These are phyloP conservation scores for Mortierella sp. DNA, from an alignment of 371 early-diverging fungal genomes.

Conservation along the genomic window DNA sequence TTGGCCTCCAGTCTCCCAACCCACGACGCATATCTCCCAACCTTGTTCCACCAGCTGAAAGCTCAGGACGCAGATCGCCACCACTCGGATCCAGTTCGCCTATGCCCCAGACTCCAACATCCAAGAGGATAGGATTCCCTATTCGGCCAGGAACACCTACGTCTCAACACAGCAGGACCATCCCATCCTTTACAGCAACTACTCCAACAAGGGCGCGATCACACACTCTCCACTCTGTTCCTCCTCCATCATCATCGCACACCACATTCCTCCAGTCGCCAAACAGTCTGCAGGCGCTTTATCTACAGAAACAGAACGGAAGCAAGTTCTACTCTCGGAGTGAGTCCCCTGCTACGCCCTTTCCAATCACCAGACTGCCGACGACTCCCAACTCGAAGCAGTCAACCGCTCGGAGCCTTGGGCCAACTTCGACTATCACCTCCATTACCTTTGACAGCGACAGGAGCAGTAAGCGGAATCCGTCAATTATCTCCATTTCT, in stretches of 20 bases:
- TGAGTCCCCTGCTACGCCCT: constrained; percentile 35
- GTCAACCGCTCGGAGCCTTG: constrained; percentile 9
- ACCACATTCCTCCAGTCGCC: constrained; percentile 30
- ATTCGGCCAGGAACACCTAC: constrained; percentile 46
- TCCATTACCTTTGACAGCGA: neutral
- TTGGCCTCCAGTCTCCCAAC: constrained; percentile 37
- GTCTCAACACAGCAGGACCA: constrained; percentile 29
- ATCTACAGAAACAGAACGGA: constrained; percentile 17
- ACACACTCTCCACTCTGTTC: constrained; percentile 16
- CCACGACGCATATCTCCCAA: constrained; percentile 45
- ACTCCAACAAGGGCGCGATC: constrained; percentile 43
- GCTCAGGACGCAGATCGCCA: constrained; percentile 20
- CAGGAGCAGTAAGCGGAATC: constrained; percentile 20
- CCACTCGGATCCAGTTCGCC: constrained; percentile 16
- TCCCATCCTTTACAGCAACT: constrained; percentile 30
- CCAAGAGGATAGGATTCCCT: constrained; percentile 31
- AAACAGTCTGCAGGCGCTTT: constrained; percentile 18
- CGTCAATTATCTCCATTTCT: constrained; percentile 33
- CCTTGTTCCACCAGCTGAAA: neutral
- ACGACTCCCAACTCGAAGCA: constrained; percentile 25
- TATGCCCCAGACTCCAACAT: constrained; percentile 38
- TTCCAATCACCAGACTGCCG: constrained; percentile 19
- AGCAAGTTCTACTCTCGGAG: constrained; percentile 40
- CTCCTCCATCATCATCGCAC: constrained; percentile 5
- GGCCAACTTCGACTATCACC: neutral